Evolutionary conservation across 345 rosid genomes (phyloP), one percentile per base, ranked within the genome.

Genomic region (Syzygium grande): DNA sequence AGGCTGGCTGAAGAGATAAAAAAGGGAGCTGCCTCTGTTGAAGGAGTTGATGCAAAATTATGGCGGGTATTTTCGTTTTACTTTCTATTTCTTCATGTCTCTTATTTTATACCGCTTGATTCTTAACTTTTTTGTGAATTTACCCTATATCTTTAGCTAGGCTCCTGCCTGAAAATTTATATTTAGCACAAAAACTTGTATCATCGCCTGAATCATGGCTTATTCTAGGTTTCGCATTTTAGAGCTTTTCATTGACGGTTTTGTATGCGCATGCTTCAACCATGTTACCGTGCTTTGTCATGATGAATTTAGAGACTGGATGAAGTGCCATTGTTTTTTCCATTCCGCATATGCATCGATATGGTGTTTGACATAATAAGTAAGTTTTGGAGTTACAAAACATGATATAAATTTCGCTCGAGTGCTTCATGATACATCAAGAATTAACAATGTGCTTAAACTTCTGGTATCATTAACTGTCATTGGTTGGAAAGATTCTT

Each of bases 1-100:
- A 95, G 90, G 91, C 91, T 97, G 89, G 99, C 99, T 46, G 98
- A 97, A 91, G 98, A 96, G 90, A 96, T 97, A 84, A 92, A 92
- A 94, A 96, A 95, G 91, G 99, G 98, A 11, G 97, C 98, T 92
- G 93, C 96, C 87, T 95, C 98, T 86, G 96, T 97, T 89, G 98
- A 95, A 92, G 99, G 99, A 77, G 99, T 97, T 91, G 99, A 97
- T 90, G 98, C 97, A 92, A 93, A 92, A 91, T 86, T 97, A 87
- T 96, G 98, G 98, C 99, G 96, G 99, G 99, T 96, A 46, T 77
- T 84, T 38, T 86, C 54, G 38, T 84, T 84, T 11, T 49, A 23
- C 84, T 29, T 56, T 55, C 55, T 85, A 43, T 52, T 54, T 54
- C 49, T 53, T 25, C 9, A 85, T 30, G 43, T 53, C 23, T 73